Percentiles rank a stretch among this genome's conserved stretches.
phyloP scores from a whole-genome alignment of 2,329 filamentous ascomycete genomes.

The Aspergillus arachidicola region DNA sequence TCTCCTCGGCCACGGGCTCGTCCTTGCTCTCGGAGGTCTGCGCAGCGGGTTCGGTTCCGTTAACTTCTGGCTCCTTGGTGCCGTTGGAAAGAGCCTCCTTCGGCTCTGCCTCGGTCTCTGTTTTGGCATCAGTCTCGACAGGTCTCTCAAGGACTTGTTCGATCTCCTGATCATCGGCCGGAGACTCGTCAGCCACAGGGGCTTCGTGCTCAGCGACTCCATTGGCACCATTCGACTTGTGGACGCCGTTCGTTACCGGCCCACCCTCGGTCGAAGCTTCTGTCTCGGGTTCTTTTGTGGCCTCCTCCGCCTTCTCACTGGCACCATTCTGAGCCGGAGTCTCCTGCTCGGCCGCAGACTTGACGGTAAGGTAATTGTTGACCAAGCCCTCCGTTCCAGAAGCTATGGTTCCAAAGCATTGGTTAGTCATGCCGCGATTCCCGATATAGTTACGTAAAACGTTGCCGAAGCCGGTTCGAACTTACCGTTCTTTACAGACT shows the following conservation, averaged over 20 bases:
- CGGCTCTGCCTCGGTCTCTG: conserved; percentile 1
- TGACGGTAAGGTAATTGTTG: conserved; percentile 24
- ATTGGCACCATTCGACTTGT: conserved; percentile 13
- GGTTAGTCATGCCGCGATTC: background rate
- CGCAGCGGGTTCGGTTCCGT: conserved; percentile 13
- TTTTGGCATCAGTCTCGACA: conserved; percentile 6
- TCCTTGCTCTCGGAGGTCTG: conserved; percentile 10
- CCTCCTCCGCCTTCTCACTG: conserved; percentile 18
- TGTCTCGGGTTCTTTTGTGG: conserved; percentile 14
- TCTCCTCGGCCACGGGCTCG: conserved; percentile 1
- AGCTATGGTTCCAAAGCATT: conserved; percentile 15
- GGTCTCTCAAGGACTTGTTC: conserved; percentile 9
- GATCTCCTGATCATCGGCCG: conserved; percentile 12
- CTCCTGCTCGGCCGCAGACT: conserved; percentile 13
- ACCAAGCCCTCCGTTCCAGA: conserved; percentile 27
- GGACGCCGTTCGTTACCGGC: conserved; percentile 6
- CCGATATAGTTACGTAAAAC: background rate
- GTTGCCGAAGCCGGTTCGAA: background rate
- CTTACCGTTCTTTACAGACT: conserved; percentile 30
- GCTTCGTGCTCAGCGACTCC: conserved; percentile 6
- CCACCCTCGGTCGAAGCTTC: conserved; percentile 3
- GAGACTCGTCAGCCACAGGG: conserved; percentile 6
- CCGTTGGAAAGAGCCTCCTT: conserved; percentile 10
- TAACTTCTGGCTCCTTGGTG: conserved; percentile 14
- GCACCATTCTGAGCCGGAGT: conserved; percentile 14